Evolutionary conservation across 768 basidiomycete species (phyloP), one percentile per base, ranked within the genome.

Genomic region (Collybiopsis luxurians): DNA sequence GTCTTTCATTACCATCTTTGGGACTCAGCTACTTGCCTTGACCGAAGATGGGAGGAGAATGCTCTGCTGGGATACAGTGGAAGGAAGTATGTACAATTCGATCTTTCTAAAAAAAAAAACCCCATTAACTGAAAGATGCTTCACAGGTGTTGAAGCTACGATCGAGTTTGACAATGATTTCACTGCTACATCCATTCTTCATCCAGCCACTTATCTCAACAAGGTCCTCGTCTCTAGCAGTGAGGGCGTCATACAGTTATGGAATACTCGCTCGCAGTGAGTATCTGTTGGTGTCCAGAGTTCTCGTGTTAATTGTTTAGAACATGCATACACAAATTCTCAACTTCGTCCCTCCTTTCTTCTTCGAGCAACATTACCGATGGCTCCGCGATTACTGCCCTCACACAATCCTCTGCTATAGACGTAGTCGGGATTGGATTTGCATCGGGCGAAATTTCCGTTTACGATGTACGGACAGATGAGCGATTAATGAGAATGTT

Each of bases 141-240:
- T n/a, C 51, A 3, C 56, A 89, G 90, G 79, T 50, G 69, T 91
- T 27, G 78, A 86, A 49, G 76, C 81, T 3, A 83, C 83, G 2
- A 82, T 98, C 47, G 78, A 85, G 42, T 96, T 99, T 64, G 90
- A 94, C 48, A 65, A 82, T 6, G 85, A 81, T 19, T 98, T 98
- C 69, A 88, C 86, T 1, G 95, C 95, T n/a, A 89, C 84, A 4
- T 79, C 79, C 26, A 75, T 97, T 42, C 78, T 97, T 4, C 97
- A 99, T 68, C 97, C 97, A 2, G 88, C 94, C 1, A 98, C 97
- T 12, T 98, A 98, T 71, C 71, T 99, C 50, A 98, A 99, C 77
- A 99, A 99, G 74, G 79, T 98, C 0, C 77, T 98, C 1, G 82
- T 98, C 11, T 84, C 87, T 2, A 91, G 92, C 63, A 80, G 75